Base-by-base conservation (phyloP, 768 basidiomycete species). In the Lentinula sp. region DNA sequence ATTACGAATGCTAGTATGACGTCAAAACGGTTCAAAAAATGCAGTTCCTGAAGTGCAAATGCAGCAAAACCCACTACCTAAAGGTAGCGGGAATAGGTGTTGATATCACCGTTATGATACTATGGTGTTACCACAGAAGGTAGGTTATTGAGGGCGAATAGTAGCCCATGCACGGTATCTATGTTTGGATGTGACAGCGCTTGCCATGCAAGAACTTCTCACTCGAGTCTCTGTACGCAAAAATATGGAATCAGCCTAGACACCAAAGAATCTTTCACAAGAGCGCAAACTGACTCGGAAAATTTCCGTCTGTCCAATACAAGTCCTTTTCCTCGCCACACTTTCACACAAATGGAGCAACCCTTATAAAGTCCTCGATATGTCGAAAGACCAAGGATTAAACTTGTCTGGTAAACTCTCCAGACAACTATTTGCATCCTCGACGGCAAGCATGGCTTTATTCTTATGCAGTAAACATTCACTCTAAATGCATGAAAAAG, bases 91-190 rank as follows among this genome's bases (percentile, higher is more conserved):
- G n/a, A n/a, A 55, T 59, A 59, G 6, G 32, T 6, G 37, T 63
- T 63, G 35, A 60, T 60, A 49, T 63, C 46, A 23, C 62, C 62
- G 20, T 59, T 59, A 6, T 15, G 51, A 42, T 63, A 60, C n/a
- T 59, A 63, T 10, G 37, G 57, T 36, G 48, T 43, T 6, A 63
- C 55, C 41, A 60, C 32, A 4, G 57, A 15, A 23, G 62, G 62
- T 3, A 54, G 13, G 7, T 46, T 39, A 18, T 23, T 23, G n/a
- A 52, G 51, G 15, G 35, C 23, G 20, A 56, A 55, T 2, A 57
- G 4, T 10, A 57, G 4, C 16, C 57, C 62, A 35, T 43, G 28
- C 35, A 63, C 20, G 7, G 32, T 39, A 10, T 4, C 49, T 35
- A 63, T 60, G 42, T 63, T 63, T 7, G 62, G 50, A 54, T 63